These are phyloP conservation scores for Mucuna pruriens DNA, from an alignment of 306 rosid species.

Conservation along the genomic window DNA sequence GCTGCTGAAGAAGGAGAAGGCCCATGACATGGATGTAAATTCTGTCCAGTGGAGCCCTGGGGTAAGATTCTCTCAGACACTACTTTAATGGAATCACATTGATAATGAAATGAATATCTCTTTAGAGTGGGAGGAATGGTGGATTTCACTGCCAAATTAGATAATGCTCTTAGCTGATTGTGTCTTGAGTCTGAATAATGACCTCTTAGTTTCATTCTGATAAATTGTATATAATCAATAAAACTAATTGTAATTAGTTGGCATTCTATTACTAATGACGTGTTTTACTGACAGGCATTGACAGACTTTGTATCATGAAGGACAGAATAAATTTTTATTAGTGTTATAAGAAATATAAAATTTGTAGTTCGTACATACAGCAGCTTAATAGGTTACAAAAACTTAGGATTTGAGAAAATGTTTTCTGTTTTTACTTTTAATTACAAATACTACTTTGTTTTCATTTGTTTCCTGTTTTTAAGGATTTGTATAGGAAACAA, in stretches of 20 bases:
- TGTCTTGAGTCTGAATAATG: slow-evolving; percentile 7
- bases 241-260: background rate
- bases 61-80: slow-evolving; percentile 62
- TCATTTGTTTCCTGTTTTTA: background rate
- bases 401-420: background rate
- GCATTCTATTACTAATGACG: background rate
- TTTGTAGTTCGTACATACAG: background rate
- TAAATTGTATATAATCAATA: slow-evolving; percentile 3
- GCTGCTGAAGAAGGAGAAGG: slow-evolving; percentile 77
- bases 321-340: slow-evolving; percentile 2
- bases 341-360: background rate
- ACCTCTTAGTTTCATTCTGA: background rate
- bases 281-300: background rate
- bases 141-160: slow-evolving; percentile 28
- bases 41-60: slow-evolving; percentile 91
- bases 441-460: background rate
- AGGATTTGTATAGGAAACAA: background rate
- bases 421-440: background rate
- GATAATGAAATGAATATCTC: background rate
- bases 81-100: slow-evolving; percentile 31
- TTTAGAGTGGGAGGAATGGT: slow-evolving; percentile 23
- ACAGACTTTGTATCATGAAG: slow-evolving; percentile 8
- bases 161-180: slow-evolving; percentile 11
- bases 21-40: slow-evolving; percentile 82
- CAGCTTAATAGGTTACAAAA: background rate